phyloP scores from a whole-genome alignment of 495 filamentous ascomycete genomes.

The Apodospora peruviana region DNA sequence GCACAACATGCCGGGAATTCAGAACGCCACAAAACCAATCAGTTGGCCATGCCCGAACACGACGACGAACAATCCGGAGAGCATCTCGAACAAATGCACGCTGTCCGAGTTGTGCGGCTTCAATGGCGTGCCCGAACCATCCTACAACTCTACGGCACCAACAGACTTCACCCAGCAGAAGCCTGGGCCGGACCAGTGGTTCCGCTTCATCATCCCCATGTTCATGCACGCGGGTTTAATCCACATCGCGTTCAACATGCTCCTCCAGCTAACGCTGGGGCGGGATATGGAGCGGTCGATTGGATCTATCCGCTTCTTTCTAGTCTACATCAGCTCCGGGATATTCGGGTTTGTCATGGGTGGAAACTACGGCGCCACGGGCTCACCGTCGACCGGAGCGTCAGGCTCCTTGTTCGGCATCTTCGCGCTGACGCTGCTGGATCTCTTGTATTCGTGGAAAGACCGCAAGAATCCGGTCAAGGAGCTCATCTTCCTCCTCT shows the following conservation, averaged over 20 bases:
- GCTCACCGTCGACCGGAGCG: constrained; percentile 77
- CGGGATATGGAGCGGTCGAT: constrained; percentile 86
- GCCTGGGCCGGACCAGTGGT: constrained; percentile 87
- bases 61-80: constrained; percentile 45
- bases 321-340: constrained; percentile 84
- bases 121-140: constrained; percentile 60
- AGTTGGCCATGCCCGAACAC: constrained; percentile 73
- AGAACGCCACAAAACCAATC: constrained; percentile 36
- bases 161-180: constrained; percentile 15
- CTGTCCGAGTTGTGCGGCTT: constrained; percentile 81
- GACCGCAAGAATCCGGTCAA: constrained; percentile 67
- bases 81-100: constrained; percentile 52
- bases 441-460: constrained; percentile 87
- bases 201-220: constrained; percentile 89
- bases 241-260: constrained; percentile 92
- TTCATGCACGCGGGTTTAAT: constrained; percentile 91
- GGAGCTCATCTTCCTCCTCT: constrained; percentile 75
- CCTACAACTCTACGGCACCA: constrained; percentile 36
- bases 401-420: constrained; percentile 89
- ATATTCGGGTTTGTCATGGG: constrained; percentile 97
- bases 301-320: constrained; percentile 73
- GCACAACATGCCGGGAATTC: constrained; percentile 68
- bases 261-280: constrained; percentile 82
- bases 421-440: constrained; percentile 79
- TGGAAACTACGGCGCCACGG: constrained; percentile 80